phyloP scores from a whole-genome alignment of 2,329 filamentous ascomycete genomes.

The Rugonectria rugulosa region DNA sequence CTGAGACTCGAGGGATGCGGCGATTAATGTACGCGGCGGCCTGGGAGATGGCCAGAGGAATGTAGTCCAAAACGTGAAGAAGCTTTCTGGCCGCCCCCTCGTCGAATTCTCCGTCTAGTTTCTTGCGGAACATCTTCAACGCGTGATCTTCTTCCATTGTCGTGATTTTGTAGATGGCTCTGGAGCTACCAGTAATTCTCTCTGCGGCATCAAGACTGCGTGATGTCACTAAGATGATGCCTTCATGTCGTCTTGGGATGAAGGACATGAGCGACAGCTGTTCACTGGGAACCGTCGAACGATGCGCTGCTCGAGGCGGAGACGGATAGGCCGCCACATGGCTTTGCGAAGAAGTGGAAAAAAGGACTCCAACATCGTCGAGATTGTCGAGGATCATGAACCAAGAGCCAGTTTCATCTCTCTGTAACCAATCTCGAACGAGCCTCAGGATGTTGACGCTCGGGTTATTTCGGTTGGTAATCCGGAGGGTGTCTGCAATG shows the following conservation, averaged over 20 bases:
- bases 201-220: not conserved
- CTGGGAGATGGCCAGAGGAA: conserved; percentile 9
- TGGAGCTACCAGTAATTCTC: not conserved
- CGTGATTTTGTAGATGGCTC: not conserved
- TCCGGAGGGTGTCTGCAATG: conserved; percentile 1
- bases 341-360: too few relatives aligned
- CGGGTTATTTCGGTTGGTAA: not conserved
- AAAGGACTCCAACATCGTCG: not conserved
- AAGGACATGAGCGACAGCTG: not conserved
- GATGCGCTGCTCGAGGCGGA: too few relatives aligned
- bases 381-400: not conserved
- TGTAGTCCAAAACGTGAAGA: not conserved
- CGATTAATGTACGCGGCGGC: conserved; percentile 2
- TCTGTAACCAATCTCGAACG: not conserved
- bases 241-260: not conserved
- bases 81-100: not conserved
- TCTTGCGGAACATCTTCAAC: not conserved
- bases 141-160: not conserved
- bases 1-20: conserved; percentile 18
- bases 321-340: too few relatives aligned
- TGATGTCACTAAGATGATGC: not conserved
- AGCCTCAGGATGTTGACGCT: not conserved
- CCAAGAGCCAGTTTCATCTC: not conserved
- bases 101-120: not conserved
- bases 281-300: not conserved